A percentile compares a stretch with the other conserved stretches of the same genome.
phyloP scores from a whole-genome alignment of 163 green algal genomes.

The Volvox carteri region DNA sequence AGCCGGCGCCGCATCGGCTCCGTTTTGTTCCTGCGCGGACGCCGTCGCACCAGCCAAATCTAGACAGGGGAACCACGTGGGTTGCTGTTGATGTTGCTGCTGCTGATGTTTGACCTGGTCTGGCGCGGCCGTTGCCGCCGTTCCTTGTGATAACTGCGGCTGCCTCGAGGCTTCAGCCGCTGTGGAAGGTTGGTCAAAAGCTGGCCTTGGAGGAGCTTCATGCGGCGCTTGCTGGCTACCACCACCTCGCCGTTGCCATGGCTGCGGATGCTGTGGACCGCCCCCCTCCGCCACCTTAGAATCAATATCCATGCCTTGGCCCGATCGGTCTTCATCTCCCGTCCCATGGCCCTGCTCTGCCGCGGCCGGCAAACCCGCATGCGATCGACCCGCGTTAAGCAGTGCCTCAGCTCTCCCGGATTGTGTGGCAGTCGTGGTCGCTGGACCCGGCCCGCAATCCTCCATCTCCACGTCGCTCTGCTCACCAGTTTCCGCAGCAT shows the following conservation, averaged over 20 bases:
- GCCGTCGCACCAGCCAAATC: slow-evolving; percentile 6
- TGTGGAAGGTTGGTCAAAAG: neutral
- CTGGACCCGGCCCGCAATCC: neutral
- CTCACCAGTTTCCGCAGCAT: neutral
- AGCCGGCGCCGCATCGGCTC: neutral
- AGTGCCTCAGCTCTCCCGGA: neutral
- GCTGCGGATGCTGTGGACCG: neutral
- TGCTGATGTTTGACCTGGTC: slow-evolving; percentile 9
- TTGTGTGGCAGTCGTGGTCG: neutral
- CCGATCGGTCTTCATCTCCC: neutral
- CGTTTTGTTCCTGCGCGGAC: neutral
- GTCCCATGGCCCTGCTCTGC: neutral
- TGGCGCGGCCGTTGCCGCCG: neutral
- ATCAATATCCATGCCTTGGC: neutral
- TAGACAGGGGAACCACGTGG: slow-evolving; percentile 18
- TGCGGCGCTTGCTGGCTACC: neutral
- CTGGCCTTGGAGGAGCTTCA: neutral
- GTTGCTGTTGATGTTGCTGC: neutral
- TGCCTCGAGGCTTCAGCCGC: neutral
- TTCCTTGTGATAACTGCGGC: neutral
- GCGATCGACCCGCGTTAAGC: neutral
- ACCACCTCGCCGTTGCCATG: neutral
- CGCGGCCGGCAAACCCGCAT: neutral
- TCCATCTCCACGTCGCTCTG: slow-evolving; percentile 4
- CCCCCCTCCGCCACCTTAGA: neutral